Evolutionary conservation across 805 yeast species (phyloP), one percentile per base, ranked within the genome.

Genomic region (Teunomyces aglyptinius): DNA sequence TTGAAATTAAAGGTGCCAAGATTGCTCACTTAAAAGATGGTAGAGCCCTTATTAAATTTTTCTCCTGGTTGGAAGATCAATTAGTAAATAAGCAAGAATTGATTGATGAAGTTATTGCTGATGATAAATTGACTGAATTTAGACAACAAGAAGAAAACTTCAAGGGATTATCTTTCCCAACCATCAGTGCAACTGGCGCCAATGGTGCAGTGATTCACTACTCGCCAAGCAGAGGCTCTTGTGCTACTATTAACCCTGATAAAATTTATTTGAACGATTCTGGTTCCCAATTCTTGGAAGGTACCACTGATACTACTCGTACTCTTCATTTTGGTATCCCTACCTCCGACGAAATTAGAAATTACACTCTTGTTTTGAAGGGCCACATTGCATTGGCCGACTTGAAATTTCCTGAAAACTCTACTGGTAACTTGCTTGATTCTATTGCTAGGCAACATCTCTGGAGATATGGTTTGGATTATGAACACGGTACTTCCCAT

Each of bases 151-250:
- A 76, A 48, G 65, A 71, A 33, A 67, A 76, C 50, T 81, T 77
- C 57, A 75, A 69, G 16, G 94, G 91, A 0, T 75, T 81, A 38
- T 82, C 89, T 3, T 86, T 86, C 63, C 82, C 80, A 41, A 86
- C 94, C 0, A 86, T 86, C 41, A 81, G 89, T 43, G 80, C 90
- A 4, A 74, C 88, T 1, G 94, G 92, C 0, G 72, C 89, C 10
- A 86, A 86, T 60, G 87, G 89, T 6, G 87, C 94, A 1, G 71
- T 86, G 26, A 84, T 87, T 49, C 95, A 87, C 61, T 87, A 87
- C 61, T 68, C 81, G 35, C 94, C 95, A 3, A 55, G 61, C 10
- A 60, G 64, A 43, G 68, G 68, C 2, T 58, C 63, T 8, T 71
- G 77, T 48, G 55, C 78, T 5, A 63, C 74, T 6, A 80, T 81